These are phyloP conservation scores for Naganishia sp. DNA, from an alignment of 1,284 basidiomycete species.

Conservation along the genomic window DNA sequence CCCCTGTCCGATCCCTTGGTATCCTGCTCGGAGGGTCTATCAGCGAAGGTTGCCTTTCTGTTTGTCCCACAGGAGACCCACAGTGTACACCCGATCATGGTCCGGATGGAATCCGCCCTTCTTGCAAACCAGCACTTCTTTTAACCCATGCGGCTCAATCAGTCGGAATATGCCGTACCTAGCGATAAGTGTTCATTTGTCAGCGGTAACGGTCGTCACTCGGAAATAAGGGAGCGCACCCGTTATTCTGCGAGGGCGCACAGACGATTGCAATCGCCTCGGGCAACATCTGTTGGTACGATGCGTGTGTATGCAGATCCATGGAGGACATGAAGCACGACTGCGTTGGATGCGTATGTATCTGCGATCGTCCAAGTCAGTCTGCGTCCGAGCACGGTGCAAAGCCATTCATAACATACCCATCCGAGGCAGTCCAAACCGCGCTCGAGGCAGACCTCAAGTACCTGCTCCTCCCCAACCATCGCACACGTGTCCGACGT, in stretches of 20 bases:
- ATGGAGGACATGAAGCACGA: conserved; percentile 60
- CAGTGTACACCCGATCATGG: conserved; percentile 27
- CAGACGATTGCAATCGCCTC: conserved; percentile 91
- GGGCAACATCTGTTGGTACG: conserved; percentile 80
- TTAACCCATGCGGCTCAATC: conserved; percentile 77
- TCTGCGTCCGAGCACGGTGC: not conserved
- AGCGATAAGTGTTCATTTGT: not conserved
- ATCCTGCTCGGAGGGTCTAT: not conserved
- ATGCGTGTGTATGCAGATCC: conserved; percentile 71
- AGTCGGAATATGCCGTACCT: conserved; percentile 84
- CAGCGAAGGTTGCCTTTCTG: not conserved
- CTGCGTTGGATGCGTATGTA: conserved; percentile 88
- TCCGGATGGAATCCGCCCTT: conserved; percentile 75
- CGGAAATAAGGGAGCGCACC: conserved; percentile 56
- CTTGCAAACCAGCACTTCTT: conserved; percentile 67
- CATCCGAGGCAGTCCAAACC: conserved; percentile 81
- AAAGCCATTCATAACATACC: conserved; percentile 59
- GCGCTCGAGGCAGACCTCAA: conserved; percentile 75
- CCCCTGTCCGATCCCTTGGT: conserved; percentile 23
- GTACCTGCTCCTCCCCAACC: conserved; percentile 78
- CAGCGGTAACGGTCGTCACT: too few relatives aligned
- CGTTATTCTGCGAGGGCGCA: conserved; percentile 73
- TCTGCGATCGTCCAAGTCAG: conserved; percentile 57
- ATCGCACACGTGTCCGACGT: conserved; percentile 85
- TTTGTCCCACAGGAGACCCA: not conserved